phyloP scores from a whole-genome alignment of 2,329 filamentous ascomycete genomes.

The Lachnellula arida region DNA sequence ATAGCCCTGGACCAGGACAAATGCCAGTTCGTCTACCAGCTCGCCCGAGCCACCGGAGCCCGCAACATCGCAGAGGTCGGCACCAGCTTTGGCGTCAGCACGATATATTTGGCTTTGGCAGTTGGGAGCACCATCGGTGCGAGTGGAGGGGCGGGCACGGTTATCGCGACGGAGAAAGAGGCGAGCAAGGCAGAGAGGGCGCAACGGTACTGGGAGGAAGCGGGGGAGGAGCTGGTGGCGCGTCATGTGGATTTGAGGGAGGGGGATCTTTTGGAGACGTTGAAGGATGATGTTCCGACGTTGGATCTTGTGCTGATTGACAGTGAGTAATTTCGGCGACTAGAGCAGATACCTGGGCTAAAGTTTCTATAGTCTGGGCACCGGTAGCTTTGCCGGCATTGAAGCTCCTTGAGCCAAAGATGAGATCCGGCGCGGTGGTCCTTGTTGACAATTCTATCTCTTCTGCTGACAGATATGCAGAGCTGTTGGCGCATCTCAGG shows the following conservation, averaged over 20 bases:
- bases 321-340: conserved; percentile 42
- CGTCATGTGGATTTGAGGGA: conserved; percentile 50
- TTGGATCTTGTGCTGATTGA: conserved; percentile 55
- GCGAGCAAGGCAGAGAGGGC: conserved; percentile 47
- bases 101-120: conserved; percentile 57
- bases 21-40: conserved; percentile 50
- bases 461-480: conserved; percentile 38
- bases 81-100: conserved; percentile 57
- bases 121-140: conserved; percentile 41
- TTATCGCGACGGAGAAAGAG: conserved; percentile 60
- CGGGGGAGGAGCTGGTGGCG: conserved; percentile 43
- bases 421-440: conserved; percentile 45
- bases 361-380: conserved; percentile 45
- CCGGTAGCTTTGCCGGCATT: conserved; percentile 49
- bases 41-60: conserved; percentile 45
- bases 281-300: conserved; percentile 43
- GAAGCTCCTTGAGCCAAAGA: conserved; percentile 39
- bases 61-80: conserved; percentile 54
- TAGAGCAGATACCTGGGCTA: background rate
- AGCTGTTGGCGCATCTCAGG: conserved; percentile 44
- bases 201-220: conserved; percentile 47
- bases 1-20: conserved; percentile 57
- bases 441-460: conserved; percentile 45
- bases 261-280: conserved; percentile 53
- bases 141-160: conserved; percentile 34